A percentile compares a stretch with the other conserved stretches of the same genome.
Evolutionary conservation across 108 stramenopile species (phyloP).

Genomic region (Cylindrotheca closterium): DNA sequence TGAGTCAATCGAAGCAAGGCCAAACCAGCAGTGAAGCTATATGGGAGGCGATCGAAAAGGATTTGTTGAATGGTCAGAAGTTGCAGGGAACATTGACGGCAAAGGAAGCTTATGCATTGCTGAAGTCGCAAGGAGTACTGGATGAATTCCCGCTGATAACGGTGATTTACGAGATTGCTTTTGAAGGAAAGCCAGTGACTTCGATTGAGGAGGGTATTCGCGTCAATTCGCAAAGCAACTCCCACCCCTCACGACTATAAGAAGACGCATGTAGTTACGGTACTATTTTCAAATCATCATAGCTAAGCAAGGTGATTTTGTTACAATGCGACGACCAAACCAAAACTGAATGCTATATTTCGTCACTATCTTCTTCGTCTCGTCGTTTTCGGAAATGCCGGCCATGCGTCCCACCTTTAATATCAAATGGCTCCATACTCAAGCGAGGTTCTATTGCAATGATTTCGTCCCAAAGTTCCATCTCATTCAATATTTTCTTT

Average conservation of each 20-base stretch:
- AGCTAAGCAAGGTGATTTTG: too few relatives aligned
- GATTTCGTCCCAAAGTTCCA: slow-evolving; percentile 45
- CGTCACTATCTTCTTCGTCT: too few relatives aligned
- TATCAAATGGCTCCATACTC: slow-evolving; percentile 38
- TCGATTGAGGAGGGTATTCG: slow-evolving; percentile 68
- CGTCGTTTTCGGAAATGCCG: slow-evolving; percentile 31
- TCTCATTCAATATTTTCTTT: slow-evolving; percentile 12
- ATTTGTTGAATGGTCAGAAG: slow-evolving; percentile 91
- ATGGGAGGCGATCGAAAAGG: slow-evolving; percentile 78
- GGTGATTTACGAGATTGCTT: slow-evolving; percentile 85
- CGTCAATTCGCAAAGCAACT: slow-evolving; percentile 11
- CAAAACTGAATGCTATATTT: too few relatives aligned
- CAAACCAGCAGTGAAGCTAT: slow-evolving; percentile 35
- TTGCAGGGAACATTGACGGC: slow-evolving; percentile 90
- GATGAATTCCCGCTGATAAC: slow-evolving; percentile 85
- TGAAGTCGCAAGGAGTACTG: slow-evolving; percentile 54
- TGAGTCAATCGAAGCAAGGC: background rate
- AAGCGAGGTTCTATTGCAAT: slow-evolving; percentile 35
- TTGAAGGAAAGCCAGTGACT: slow-evolving; percentile 51
- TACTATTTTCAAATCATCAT: too few relatives aligned
- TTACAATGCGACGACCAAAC: too few relatives aligned
- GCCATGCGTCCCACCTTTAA: slow-evolving; percentile 52
- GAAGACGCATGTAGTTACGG: too few relatives aligned
- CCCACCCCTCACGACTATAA: slow-evolving; percentile 9
- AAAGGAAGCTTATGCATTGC: slow-evolving; percentile 77